Base-by-base conservation (phyloP, 2,329 filamentous ascomycete genomes). In the Xylariomycetidae sp. region DNA sequence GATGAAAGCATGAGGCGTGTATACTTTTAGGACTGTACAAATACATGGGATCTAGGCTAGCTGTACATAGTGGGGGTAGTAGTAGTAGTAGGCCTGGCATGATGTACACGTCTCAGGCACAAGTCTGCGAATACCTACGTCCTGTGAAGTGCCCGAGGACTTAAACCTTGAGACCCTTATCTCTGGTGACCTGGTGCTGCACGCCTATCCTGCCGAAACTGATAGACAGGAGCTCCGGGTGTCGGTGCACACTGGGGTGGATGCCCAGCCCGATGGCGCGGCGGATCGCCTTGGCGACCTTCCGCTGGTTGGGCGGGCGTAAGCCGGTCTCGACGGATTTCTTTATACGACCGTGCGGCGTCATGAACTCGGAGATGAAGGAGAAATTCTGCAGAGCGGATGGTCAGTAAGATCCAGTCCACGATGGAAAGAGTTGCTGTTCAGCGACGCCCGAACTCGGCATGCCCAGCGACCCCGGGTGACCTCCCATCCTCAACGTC, bases 351-450 rank as follows among this genome's bases (percentile, higher is more conserved):
- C 90, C 92, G 65, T 86, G 85, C 9, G 80, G 64, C 1, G 85
- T 87, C 53, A 92, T 83, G 59, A 84, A 95, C 58, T 95, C 88
- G 19, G 84, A 84, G 62, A 96, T 83, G 40, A 98, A 76, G 23
- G 85, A 78, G 59, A 94, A 94, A 64, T 98, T 98, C 88, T 95
- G 51, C 3, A 25, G n/a, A n/a, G n/a, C n/a, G n/a, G n/a, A n/a
- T n/a, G n/a, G n/a, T n/a, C n/a, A n/a, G n/a, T n/a, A n/a, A n/a
- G n/a, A n/a, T n/a, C n/a, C n/a, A n/a, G n/a, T n/a, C n/a, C n/a
- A n/a, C n/a, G n/a, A n/a, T n/a, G n/a, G n/a, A n/a, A n/a, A n/a
- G n/a, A n/a, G n/a, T n/a, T n/a, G n/a, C n/a, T n/a, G n/a, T n/a
- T n/a, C n/a, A n/a, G n/a, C n/a, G n/a, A n/a, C n/a, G n/a, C n/a